Conservation (phyloP, 2,329 filamentous ascomycete genomes). For the Teratosphaeria nubilosa region DNA sequence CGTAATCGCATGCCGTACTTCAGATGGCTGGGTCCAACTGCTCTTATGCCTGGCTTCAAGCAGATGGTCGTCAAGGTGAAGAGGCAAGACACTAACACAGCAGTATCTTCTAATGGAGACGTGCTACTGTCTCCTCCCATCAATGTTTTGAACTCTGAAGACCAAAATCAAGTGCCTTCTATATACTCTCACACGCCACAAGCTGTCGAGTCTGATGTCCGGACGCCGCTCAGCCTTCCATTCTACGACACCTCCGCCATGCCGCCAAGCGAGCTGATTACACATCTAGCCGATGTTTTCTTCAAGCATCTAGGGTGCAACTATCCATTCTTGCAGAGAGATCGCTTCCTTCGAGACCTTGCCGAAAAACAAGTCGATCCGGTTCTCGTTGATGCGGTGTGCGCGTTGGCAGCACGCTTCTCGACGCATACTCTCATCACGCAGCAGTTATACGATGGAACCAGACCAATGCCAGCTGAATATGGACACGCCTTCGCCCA, state of each 20-base stretch:
- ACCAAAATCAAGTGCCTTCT: constrained; percentile 8
- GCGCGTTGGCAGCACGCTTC: constrained; percentile 71
- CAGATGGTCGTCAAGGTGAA: constrained; percentile 78
- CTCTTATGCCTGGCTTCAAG: constrained; percentile 84
- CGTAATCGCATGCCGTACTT: constrained; percentile 74
- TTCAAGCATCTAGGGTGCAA: constrained; percentile 76
- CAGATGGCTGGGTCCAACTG: constrained; percentile 80
- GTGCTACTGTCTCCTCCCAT: constrained; percentile 19
- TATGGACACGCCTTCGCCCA: constrained; percentile 70
- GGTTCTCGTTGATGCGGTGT: constrained; percentile 79
- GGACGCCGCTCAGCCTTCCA: constrained; percentile 41
- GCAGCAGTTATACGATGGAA: constrained; percentile 42
- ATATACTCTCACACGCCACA: constrained; percentile 17
- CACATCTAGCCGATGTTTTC: constrained; percentile 68
- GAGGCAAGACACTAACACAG: constrained; percentile 51
- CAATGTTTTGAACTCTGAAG: constrained; percentile 7
- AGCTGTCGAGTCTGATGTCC: constrained; percentile 30
- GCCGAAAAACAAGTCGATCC: constrained; percentile 73
- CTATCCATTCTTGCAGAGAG: constrained; percentile 68
- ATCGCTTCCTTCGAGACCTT: constrained; percentile 63
- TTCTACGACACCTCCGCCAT: constrained; percentile 67
- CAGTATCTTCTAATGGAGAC: constrained; percentile 44
- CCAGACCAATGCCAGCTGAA: constrained; percentile 44
- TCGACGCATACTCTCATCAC: constrained; percentile 50
- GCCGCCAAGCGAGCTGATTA: constrained; percentile 65